Evolutionary conservation across 2,329 filamentous ascomycete genomes (phyloP), one percentile per base, ranked within the genome.

Genomic region (Drechmeria coniospora): DNA sequence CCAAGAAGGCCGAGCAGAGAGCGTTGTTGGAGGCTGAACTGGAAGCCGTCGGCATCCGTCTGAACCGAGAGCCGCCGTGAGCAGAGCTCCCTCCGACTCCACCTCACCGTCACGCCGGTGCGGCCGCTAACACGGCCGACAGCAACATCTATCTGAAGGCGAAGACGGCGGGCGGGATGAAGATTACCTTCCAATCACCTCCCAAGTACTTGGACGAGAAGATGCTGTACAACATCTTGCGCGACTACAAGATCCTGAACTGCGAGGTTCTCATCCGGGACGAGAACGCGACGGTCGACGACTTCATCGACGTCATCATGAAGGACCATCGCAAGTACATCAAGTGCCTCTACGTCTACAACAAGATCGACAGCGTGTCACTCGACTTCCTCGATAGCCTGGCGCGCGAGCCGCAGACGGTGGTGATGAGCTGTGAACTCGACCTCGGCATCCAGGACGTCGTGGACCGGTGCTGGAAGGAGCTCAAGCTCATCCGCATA

Each of bases 261-360:
- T 90, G 80, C 56, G 90, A 98, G 53, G 86, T 98, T 1, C 70
- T 98, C 14, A 74, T 98, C 11, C 79, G 90, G 43, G 90, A 98
- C 50, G 90, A 98, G 47, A 75, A 92, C 50, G 83, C 79, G 22
- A 95, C 90, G 1, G 84, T 98, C 20, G 90, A 98, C 58, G 87
- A 98, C 56, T 80, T 98, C 53, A 98, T 98, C 59, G 90, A 98
- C 53, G 84, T 94, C 35, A 94, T 98, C 56, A 95, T 95, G 87
- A 92, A 90, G 56, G 83, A 94, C 49, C 90, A 98, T 62, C 68
- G 90, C 48, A 98, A 92, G 55, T 98, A 98, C 63, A 94, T 98
- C 62, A 73, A 65, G 51, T 77, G 82, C 48, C 67, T 98, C 18
- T 98, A 98, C 57, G 87, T 95, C 18, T 98, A 98, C 74, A 98